These are phyloP conservation scores for Didymella pinodella DNA, from an alignment of 2,329 filamentous ascomycete genomes.

Conservation along the genomic window DNA sequence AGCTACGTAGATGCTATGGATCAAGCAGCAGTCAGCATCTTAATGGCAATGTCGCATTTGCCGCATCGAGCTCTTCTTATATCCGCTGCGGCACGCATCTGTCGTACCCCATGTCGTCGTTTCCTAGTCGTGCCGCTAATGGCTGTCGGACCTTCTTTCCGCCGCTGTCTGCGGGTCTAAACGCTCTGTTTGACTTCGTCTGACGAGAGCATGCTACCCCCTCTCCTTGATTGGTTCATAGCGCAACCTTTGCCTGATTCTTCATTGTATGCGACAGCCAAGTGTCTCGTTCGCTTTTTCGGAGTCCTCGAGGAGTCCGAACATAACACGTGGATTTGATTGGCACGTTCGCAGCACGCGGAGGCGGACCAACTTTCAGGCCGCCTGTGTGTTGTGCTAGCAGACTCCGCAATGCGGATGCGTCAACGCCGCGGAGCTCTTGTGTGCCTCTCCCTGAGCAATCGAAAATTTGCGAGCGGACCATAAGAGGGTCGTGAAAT, in stretches of 20 bases:
- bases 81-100: slow-evolving; percentile 5
- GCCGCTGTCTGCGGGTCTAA: slow-evolving; percentile 6
- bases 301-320: background rate
- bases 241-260: background rate
- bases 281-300: background rate
- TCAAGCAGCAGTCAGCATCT: background rate
- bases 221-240: background rate
- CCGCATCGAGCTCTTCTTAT: background rate
- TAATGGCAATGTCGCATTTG: background rate
- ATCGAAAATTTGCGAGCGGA: slow-evolving; percentile 14
- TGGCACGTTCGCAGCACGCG: background rate
- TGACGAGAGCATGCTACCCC: background rate
- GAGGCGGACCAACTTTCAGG: slow-evolving; percentile 6
- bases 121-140: slow-evolving; percentile 13
- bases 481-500: background rate
- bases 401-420: slow-evolving; percentile 1
- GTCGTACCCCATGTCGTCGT: slow-evolving; percentile 9
- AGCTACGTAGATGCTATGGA: background rate
- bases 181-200: background rate
- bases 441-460: background rate
- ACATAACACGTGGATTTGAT: background rate
- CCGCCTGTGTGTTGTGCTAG: background rate
- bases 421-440: slow-evolving; percentile 9
- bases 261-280: background rate
- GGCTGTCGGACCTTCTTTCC: slow-evolving; percentile 7